Evolutionary conservation across 129 eudicot species (phyloP), one percentile per base, ranked within the genome.

Genomic region (Smallanthus sonchifolius): DNA sequence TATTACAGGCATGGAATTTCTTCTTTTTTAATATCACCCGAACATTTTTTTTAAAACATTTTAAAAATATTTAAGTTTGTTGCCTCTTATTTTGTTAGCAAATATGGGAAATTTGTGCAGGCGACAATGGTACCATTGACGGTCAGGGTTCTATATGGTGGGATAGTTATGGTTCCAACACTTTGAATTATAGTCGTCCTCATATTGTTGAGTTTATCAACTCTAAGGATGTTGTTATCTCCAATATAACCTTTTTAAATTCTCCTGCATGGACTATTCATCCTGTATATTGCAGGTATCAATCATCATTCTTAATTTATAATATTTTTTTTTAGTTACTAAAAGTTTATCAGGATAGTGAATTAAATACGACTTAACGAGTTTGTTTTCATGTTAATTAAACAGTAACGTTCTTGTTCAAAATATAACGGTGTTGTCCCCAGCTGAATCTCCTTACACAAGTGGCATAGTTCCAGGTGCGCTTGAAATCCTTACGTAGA

Each of bases 121-220:
- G 98, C 32, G 87, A 90, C 47, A 87, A 90, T 79, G 98, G 95
- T 38, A 93, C 98, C 69, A 83, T 93, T 11, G 96, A 90, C 74
- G 98, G 98, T 9, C 96, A 93, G 71, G 98, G 98, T 70, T 90
- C 88, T 15, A 75, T 87, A 47, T 93, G 98, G 95, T 93, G 98
- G 98, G 85, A 93, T 39, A 81, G 72, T 67, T 82, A 81, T 48
- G 56, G 60, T 42, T 70, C 86, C 37, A 83, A 76, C 84, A 87
- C 92, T 7, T 81, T 89, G 79, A 90, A 87, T 72, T 80, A 92
- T 56, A 92, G 92, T 66, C 85, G 96, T 6, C 96, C 98, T 19
- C 92, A 86, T 83, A 82, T 89, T 20, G 92, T 92, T 1, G 98
- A 92, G 77, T 77, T 92, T 55, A 80, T 92, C 51, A 72, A 83